A percentile compares a stretch with the other conserved stretches of the same genome.
phyloP scores from a whole-genome alignment of 2,329 filamentous ascomycete genomes.

The Trichoderma atrobrunneum region DNA sequence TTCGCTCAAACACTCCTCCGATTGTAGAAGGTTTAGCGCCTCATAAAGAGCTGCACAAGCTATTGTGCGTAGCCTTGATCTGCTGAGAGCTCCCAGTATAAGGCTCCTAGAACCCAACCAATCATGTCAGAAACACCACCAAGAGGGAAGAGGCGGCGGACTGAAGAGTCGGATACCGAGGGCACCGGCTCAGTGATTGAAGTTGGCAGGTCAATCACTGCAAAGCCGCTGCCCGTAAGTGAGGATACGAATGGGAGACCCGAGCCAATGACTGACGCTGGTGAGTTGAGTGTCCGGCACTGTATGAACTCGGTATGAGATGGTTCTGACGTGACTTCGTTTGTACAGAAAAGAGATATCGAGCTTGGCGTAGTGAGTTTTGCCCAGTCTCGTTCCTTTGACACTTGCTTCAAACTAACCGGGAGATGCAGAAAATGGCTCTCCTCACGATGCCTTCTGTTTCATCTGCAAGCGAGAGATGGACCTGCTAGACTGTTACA shows the following conservation, averaged over 20 bases:
- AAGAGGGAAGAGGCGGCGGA: conserved; percentile 7
- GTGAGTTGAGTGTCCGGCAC: not conserved
- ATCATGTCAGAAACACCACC: not conserved
- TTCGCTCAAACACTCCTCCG: not conserved
- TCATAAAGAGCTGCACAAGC: not conserved
- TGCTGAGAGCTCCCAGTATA: not conserved
- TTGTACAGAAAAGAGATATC: conserved; percentile 8
- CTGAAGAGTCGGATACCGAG: conserved; percentile 4
- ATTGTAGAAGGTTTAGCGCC: not conserved
- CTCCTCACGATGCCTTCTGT: conserved; percentile 7
- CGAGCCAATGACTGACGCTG: not conserved
- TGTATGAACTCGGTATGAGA: not conserved
- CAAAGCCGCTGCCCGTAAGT: not conserved
- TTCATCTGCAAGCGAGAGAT: not conserved
- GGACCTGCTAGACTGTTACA: conserved; percentile 8
- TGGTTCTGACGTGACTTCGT: not conserved
- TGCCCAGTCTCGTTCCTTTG: not conserved
- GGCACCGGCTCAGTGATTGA: not conserved
- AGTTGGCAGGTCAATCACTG: not conserved
- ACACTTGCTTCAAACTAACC: not conserved
- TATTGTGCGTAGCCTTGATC: not conserved
- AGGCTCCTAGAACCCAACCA: not conserved
- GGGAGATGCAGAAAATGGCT: not conserved
- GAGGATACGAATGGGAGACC: not conserved
- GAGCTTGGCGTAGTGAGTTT: conserved; percentile 14